Evolutionary conservation across 345 rosid genomes (phyloP).

Genomic region (Clarkia xantiana): DNA sequence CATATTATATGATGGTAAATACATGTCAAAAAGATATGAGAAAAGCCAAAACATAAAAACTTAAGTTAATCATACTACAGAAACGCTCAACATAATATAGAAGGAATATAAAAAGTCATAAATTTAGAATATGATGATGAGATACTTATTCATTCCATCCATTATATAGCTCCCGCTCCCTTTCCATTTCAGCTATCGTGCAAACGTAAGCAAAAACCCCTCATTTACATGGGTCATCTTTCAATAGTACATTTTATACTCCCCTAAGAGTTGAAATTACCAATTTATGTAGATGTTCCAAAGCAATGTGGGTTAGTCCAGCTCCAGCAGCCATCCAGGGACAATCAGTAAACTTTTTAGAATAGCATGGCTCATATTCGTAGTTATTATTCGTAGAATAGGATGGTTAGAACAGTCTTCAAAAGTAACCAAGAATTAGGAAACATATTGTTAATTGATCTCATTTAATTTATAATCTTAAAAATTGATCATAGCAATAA

Average conservation of each 20-base stretch:
- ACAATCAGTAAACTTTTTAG: slow-evolving; percentile 40
- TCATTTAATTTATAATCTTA: no score
- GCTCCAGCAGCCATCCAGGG: slow-evolving; percentile 99
- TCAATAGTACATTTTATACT: neutral
- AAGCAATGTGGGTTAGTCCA: slow-evolving; percentile 75
- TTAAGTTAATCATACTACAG: neutral
- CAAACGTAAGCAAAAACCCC: slow-evolving; percentile 96
- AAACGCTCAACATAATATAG: neutral
- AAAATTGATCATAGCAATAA: slow-evolving; percentile 7
- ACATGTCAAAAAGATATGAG: no score
- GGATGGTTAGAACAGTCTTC: slow-evolving; percentile 1
- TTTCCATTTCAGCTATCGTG: slow-evolving; percentile 97
- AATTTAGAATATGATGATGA: neutral
- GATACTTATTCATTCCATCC: slow-evolving; percentile 73
- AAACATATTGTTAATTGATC: no score
- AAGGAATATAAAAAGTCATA: neutral
- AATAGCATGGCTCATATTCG: slow-evolving; percentile 31
- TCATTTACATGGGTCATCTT: no score
- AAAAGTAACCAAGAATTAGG: neutral
- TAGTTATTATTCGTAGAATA: slow-evolving; percentile 39
- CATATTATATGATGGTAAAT: neutral
- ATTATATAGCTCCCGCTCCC: slow-evolving; percentile 91
- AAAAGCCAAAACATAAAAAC: neutral
- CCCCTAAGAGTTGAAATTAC: slow-evolving; percentile 17
- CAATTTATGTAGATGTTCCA: slow-evolving; percentile 61